A percentile compares a stretch with the other conserved stretches of the same genome.
These are phyloP conservation scores for Macrolepiota dolichaula DNA, from an alignment of 768 basidiomycete species.

Conservation along the genomic window DNA sequence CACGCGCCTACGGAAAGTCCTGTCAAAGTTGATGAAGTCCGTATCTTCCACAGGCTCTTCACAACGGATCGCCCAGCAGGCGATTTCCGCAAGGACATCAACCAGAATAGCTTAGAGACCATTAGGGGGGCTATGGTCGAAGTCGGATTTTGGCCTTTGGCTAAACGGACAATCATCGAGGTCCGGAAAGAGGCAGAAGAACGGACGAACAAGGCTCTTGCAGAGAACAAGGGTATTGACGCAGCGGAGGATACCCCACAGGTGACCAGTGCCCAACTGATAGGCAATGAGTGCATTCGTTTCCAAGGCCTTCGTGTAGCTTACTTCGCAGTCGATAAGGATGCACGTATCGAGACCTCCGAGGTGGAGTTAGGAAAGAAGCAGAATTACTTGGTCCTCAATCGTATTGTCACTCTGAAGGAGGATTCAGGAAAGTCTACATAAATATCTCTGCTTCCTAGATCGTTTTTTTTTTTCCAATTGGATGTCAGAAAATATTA, in stretches of 20 bases:
- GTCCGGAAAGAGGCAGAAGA: slow-evolving; percentile 64
- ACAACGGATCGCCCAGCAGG: slow-evolving; percentile 87
- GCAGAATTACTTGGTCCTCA: slow-evolving; percentile 79
- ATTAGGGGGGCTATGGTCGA: slow-evolving; percentile 83
- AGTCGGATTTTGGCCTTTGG: slow-evolving; percentile 83
- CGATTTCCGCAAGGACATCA: slow-evolving; percentile 82
- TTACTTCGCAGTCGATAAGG: slow-evolving; percentile 92
- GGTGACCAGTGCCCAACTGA: slow-evolving; percentile 73
- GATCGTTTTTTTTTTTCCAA: background rate
- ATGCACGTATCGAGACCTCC: slow-evolving; percentile 60
- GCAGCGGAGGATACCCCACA: slow-evolving; percentile 57
- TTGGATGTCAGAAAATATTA: slow-evolving; percentile 1
- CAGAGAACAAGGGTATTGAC: slow-evolving; percentile 34
- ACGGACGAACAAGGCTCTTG: slow-evolving; percentile 60
- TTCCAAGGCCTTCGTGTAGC: slow-evolving; percentile 97
- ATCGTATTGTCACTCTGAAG: slow-evolving; percentile 91
- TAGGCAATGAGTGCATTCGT: slow-evolving; percentile 88
- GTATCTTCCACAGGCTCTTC: slow-evolving; percentile 92
- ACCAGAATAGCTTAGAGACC: slow-evolving; percentile 76
- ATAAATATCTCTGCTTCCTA: slow-evolving; percentile 14
- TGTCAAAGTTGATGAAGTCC: slow-evolving; percentile 82
- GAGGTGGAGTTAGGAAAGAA: slow-evolving; percentile 37
- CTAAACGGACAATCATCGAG: slow-evolving; percentile 59
- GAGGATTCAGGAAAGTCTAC: slow-evolving; percentile 82
- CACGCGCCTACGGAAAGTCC: slow-evolving; percentile 77